These are phyloP conservation scores for Berkeleyomyces rouxiae DNA, from an alignment of 2,329 filamentous ascomycete species.

Conservation along the genomic window DNA sequence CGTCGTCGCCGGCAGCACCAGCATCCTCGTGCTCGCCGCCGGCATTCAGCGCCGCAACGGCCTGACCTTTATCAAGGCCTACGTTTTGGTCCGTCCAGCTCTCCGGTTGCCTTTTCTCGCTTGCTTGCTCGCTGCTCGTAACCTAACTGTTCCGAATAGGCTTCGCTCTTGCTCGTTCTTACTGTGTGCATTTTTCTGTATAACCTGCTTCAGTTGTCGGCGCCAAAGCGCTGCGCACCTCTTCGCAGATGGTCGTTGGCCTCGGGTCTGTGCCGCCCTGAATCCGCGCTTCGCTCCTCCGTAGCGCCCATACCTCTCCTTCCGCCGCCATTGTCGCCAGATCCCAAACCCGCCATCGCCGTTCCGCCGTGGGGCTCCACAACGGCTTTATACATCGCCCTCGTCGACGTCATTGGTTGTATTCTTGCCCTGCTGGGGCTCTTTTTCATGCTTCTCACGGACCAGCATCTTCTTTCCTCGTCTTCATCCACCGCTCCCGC, in stretches of 20 bases:
- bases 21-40: slow-evolving; percentile 1
- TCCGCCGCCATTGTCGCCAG: neutral
- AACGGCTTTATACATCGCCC: neutral
- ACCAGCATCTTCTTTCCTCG: neutral
- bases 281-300: neutral
- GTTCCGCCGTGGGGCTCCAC: neutral
- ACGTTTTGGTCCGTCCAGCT: slow-evolving; percentile 3
- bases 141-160: neutral
- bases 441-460: neutral
- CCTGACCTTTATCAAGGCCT: slow-evolving; percentile 2
- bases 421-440: neutral
- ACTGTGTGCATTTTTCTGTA: neutral
- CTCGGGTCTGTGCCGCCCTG: neutral
- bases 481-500: neutral
- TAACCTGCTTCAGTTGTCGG: neutral
- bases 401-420: slow-evolving; percentile 1
- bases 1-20: neutral
- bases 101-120: neutral
- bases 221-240: neutral
- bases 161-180: slow-evolving; percentile 1
- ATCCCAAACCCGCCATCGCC: neutral
- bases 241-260: neutral
- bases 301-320: neutral
- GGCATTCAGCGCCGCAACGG: neutral
- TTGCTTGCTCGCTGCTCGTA: neutral